These are phyloP conservation scores for Colletotrichum abscissum DNA, from an alignment of 2,329 filamentous ascomycete genomes.

Conservation along the genomic window DNA sequence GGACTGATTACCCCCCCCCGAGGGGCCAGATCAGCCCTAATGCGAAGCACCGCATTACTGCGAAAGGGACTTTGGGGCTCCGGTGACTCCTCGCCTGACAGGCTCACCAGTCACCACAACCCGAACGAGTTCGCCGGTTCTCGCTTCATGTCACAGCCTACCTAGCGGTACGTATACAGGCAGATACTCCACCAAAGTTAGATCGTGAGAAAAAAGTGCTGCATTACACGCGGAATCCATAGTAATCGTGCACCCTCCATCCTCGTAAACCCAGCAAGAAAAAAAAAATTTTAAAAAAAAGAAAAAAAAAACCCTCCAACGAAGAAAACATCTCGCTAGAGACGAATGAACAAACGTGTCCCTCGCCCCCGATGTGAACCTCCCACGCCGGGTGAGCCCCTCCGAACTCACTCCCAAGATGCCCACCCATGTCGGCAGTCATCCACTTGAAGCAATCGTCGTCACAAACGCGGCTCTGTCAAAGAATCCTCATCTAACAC, in stretches of 20 bases:
- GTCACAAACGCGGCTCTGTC: neutral
- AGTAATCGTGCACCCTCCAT: no score
- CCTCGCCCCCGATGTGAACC: neutral
- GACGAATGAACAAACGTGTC: neutral
- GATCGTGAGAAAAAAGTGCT: no score
- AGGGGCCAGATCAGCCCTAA: neutral
- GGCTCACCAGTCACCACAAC: neutral
- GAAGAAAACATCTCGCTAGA: neutral
- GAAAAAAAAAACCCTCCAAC: no score
- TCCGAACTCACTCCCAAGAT: neutral
- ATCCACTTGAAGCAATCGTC: neutral
- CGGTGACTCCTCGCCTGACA: neutral
- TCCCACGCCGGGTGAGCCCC: no score
- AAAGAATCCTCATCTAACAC: no score
- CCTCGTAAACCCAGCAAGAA: no score
- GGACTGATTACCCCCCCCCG: neutral
- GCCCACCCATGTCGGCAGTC: neutral
- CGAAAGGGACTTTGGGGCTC: neutral
- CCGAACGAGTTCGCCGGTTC: no score
- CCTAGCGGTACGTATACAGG: no score
- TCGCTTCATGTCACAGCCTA: no score
- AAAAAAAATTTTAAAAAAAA: no score
- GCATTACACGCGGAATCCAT: no score
- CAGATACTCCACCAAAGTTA: no score
- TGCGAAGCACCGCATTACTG: neutral